phyloP scores from a whole-genome alignment of 1,284 basidiomycete genomes.

The Ustilago xerochloae region DNA sequence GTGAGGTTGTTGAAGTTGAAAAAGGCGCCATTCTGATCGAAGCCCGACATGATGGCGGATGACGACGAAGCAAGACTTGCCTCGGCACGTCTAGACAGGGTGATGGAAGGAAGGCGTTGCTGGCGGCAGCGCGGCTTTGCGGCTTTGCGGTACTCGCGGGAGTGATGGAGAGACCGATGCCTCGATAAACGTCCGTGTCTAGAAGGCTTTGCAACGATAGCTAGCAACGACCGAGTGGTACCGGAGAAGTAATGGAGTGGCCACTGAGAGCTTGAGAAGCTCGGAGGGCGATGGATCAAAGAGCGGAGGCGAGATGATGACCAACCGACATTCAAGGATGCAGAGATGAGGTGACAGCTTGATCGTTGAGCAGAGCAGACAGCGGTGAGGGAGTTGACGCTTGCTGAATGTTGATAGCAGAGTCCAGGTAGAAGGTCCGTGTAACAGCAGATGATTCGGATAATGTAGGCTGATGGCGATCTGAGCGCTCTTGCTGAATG shows the following conservation, averaged over 20 bases:
- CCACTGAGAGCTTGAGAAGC: conserved; percentile 14
- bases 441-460: neutral
- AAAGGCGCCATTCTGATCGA: conserved; percentile 44
- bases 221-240: neutral
- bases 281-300: conserved; percentile 3
- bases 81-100: neutral
- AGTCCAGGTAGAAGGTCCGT: neutral
- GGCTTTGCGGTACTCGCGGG: neutral
- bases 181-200: neutral
- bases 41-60: conserved; percentile 44
- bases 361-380: neutral
- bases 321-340: conserved; percentile 12
- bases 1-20: conserved; percentile 54
- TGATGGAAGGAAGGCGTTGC: neutral
- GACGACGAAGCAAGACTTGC: neutral
- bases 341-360: neutral
- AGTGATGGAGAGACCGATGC: neutral
- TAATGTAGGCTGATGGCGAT: neutral
- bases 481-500: conserved; percentile 6
- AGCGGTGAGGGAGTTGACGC: neutral
- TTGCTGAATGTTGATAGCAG: neutral
- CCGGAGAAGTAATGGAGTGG: neutral
- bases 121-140: neutral
- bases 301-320: neutral
- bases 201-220: too few relatives aligned